These are phyloP conservation scores for Talaromyces sp. DNA, from an alignment of 2,329 filamentous ascomycete species.

Conservation along the genomic window DNA sequence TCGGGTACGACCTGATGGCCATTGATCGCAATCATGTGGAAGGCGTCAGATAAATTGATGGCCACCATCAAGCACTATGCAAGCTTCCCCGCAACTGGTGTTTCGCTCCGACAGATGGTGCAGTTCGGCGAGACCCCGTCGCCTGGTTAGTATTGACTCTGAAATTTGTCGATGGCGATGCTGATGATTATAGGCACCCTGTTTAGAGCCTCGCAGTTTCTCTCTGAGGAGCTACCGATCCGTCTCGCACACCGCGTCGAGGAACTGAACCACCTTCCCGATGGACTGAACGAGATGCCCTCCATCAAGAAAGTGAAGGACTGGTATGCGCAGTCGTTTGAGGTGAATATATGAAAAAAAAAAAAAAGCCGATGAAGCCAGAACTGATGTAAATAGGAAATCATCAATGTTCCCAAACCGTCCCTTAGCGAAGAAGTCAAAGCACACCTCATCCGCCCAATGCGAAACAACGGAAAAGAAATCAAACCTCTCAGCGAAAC, in stretches of 20 bases:
- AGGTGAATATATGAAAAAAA: constrained; percentile 56
- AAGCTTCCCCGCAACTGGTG: constrained; percentile 92
- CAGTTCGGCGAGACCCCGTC: constrained; percentile 96
- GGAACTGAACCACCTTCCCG: constrained; percentile 85
- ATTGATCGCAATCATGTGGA: constrained; percentile 68
- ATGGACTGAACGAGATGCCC: constrained; percentile 96
- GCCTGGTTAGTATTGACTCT: constrained; percentile 58
- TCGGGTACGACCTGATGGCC: constrained; percentile 17
- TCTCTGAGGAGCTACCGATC: constrained; percentile 96
- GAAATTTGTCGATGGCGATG: background rate
- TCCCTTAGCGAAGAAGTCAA: constrained; percentile 71
- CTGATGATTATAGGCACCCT: constrained; percentile 66
- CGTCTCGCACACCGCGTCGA: constrained; percentile 93
- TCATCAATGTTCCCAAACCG: constrained; percentile 79
- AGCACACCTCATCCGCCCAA: constrained; percentile 64
- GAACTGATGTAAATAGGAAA: constrained; percentile 58
- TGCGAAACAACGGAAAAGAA: constrained; percentile 53
- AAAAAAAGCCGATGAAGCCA: constrained; percentile 22
- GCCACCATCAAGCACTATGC: constrained; percentile 97
- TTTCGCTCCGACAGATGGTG: constrained; percentile 97
- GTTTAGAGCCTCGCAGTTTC: constrained; percentile 95
- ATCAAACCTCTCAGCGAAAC: constrained; percentile 73
- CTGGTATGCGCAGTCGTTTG: constrained; percentile 99
- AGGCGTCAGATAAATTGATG: constrained; percentile 84
- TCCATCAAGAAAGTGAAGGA: constrained; percentile 93